A percentile compares a stretch with the other conserved stretches of the same genome.
These are phyloP conservation scores for Fusarium sp. DNA, from an alignment of 2,329 filamentous ascomycete species.

Conservation along the genomic window DNA sequence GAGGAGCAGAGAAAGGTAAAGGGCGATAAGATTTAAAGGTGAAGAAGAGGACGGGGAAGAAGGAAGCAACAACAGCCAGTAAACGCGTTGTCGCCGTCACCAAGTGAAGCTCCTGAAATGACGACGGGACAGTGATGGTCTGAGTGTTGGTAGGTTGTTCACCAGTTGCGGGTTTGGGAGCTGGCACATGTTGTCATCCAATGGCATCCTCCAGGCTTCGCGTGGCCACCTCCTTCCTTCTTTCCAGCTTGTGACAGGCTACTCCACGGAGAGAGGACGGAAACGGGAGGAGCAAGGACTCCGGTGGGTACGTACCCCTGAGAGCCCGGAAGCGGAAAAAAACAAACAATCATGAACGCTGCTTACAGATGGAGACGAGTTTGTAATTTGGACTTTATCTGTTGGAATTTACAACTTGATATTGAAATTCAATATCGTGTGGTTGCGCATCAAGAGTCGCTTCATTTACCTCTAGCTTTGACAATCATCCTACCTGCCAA, in stretches of 20 bases:
- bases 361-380: not conserved
- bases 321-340: conserved; percentile 17
- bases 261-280: not conserved
- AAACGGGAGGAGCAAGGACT: not conserved
- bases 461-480: not conserved
- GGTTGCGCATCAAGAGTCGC: not conserved
- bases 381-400: not conserved
- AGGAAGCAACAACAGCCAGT: not conserved
- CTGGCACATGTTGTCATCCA: conserved; percentile 26
- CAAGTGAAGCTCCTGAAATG: conserved; percentile 32
- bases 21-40: conserved; percentile 3
- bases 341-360: conserved; percentile 10
- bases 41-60: conserved; percentile 3
- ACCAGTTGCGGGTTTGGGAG: conserved; percentile 8
- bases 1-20: conserved; percentile 13
- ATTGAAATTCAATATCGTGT: not conserved
- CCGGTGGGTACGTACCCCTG: conserved; percentile 31
- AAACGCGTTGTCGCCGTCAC: conserved; percentile 3
- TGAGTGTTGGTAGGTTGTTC: conserved; percentile 14
- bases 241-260: conserved; percentile 31
- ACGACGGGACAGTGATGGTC: conserved; percentile 33
- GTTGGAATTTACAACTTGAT: not conserved
- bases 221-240: not conserved
- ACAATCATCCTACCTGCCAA: not conserved
- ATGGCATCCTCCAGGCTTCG: not conserved